These are phyloP conservation scores for Graphiopsis chlorocephala DNA, from an alignment of 2,329 filamentous ascomycete genomes.

Conservation along the genomic window DNA sequence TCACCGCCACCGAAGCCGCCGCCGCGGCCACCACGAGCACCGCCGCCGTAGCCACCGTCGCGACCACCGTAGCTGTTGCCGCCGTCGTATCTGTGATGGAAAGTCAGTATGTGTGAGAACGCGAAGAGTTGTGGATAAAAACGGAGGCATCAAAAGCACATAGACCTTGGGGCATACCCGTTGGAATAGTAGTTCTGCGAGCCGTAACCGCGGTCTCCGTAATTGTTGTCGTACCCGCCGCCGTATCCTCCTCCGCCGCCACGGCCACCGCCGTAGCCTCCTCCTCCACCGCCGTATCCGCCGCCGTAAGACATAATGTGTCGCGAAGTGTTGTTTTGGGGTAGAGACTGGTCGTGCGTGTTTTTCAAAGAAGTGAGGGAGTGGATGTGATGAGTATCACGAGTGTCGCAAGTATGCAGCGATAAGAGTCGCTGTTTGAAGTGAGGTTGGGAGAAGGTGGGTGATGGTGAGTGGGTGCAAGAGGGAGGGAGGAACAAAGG, in stretches of 20 bases:
- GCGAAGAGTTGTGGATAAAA: constrained; percentile 1
- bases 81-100: constrained; percentile 19
- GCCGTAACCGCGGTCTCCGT: constrained; percentile 42
- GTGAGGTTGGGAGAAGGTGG: background rate
- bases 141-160: constrained; percentile 35
- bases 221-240: constrained; percentile 34
- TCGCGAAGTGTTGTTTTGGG: background rate
- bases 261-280: constrained; percentile 30
- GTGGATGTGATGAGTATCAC: constrained; percentile 16
- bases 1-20: constrained; percentile 73
- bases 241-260: constrained; percentile 18
- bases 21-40: constrained; percentile 37
- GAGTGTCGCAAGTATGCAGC: background rate
- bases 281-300: constrained; percentile 32
- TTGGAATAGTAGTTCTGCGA: constrained; percentile 48
- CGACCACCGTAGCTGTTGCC: constrained; percentile 26
- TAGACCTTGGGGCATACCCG: constrained; percentile 46
- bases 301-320: constrained; percentile 46
- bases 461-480: background rate
- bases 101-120: constrained; percentile 9
- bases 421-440: constrained; percentile 5
- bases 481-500: constrained; percentile 9
- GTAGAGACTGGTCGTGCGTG: constrained; percentile 13
- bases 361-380: constrained; percentile 5
- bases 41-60: constrained; percentile 19